Base-by-base conservation (phyloP, 179 eudicot species). In the Spinacia oleracea region DNA sequence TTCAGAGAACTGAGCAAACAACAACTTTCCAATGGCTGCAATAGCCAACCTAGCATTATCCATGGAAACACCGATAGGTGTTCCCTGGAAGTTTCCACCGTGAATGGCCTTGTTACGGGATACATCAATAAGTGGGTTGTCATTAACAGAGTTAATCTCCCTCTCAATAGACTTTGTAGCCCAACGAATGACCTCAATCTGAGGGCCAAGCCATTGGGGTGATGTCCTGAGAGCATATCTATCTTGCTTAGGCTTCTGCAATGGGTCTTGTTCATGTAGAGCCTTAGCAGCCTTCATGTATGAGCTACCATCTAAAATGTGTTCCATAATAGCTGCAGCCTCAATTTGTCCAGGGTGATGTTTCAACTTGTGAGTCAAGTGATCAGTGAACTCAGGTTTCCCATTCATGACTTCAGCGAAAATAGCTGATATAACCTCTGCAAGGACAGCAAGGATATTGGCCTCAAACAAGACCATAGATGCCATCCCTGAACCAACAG, bases 11-110 rank as follows among this genome's bases (percentile, higher is more conserved):
- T 86, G 89, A 9, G 89, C 89, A 65, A 86, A 85, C 77, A 85
- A 18, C 8, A 85, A 72, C 53, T 89, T 89, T 9, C 92, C 92
- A 35, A 89, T 87, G 3, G 92, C 80, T 2, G 92, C 90, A 34
- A 89, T 79, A 11, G 92, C 90, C n/a, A 89, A 75, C 31, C 92
- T 77, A 2, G 92, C 78, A 38, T 89, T 89, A 62, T 89, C 92
- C 92, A 89, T 89, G 9, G 92, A 87, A 15, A 89, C 92, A 11
- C 92, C 92, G 16, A 89, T 88, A 11, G 92, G 92, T 3, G 92
- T 89, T 5, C 92, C 92, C 67, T 89, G 92, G 90, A 89, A 89
- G 73, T 89, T 89, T n/a, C 91, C 91, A 8, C 91, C 91, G 40
- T 89, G 91, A 1, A 89, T 6, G n/a, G 91, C 91, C 83, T 82